Evolutionary conservation across 2,329 filamentous ascomycete genomes (phyloP).

Genomic region (Alternaria postmessia): DNA sequence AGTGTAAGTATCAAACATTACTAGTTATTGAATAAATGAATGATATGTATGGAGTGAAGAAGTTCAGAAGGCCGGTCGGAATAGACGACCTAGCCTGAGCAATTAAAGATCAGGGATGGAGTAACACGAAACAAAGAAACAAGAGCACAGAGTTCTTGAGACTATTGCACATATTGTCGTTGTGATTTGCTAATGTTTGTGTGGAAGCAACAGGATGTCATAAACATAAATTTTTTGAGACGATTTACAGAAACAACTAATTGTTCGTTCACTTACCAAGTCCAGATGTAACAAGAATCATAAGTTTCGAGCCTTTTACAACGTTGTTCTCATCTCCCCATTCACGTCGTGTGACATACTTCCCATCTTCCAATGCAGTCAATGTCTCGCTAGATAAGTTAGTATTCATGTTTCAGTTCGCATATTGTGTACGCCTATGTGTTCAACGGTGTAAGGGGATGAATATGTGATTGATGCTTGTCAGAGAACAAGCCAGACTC

Average conservation of each 20-base stretch:
- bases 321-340: background rate
- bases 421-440: background rate
- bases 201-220: background rate
- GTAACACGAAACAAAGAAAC: background rate
- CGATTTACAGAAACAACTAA: background rate
- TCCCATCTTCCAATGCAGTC: background rate
- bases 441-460: background rate
- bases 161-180: background rate
- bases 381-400: background rate
- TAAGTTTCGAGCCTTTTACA: background rate
- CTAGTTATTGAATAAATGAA: too few species aligned
- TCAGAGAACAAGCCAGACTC: conserved; percentile 5
- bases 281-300: background rate
- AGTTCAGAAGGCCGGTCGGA: background rate
- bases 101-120: background rate
- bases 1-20: too few species aligned
- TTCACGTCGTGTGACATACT: background rate
- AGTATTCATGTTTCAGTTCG: background rate
- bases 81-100: background rate
- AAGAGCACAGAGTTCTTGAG: background rate
- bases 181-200: background rate
- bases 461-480: conserved; percentile 13
- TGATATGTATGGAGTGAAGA: background rate
- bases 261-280: background rate
- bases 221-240: background rate